Conservation (phyloP, 345 rosid genomes). For the Diplotaxis tenuifolia region DNA sequence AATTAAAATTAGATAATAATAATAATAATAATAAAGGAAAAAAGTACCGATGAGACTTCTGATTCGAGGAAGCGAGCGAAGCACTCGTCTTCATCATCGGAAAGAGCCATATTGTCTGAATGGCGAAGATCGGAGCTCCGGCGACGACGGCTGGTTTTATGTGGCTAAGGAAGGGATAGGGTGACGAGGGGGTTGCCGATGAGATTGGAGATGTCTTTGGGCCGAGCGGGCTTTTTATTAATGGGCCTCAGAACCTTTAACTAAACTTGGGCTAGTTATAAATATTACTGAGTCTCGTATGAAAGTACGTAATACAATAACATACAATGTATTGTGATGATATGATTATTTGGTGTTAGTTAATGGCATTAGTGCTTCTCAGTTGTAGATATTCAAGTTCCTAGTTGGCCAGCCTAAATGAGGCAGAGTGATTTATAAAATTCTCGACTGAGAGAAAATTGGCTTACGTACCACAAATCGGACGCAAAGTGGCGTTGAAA, state of each 20-base stretch:
- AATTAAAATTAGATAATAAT: not conserved
- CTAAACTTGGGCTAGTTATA: not conserved
- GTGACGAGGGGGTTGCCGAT: slow-evolving; percentile 4
- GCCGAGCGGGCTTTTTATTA: not conserved
- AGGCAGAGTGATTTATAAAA: too few species aligned
- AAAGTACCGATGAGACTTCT: slow-evolving; percentile 56
- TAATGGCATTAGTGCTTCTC: too few species aligned
- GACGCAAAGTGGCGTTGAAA: too few species aligned
- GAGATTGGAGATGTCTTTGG: slow-evolving; percentile 20
- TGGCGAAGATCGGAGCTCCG: slow-evolving; percentile 33
- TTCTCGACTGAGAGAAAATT: too few species aligned
- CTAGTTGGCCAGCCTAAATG: too few species aligned
- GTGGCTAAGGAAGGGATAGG: slow-evolving; percentile 28
- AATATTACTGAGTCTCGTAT: too few species aligned
- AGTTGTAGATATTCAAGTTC: too few species aligned
- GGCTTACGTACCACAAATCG: too few species aligned
- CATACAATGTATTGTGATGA: too few species aligned
- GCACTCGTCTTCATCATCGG: slow-evolving; percentile 71
- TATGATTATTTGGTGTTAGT: too few species aligned
- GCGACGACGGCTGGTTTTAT: slow-evolving; percentile 12
- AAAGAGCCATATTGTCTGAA: slow-evolving; percentile 42
- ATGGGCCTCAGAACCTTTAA: not conserved
- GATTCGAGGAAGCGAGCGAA: slow-evolving; percentile 79
- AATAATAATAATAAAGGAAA: not conserved
- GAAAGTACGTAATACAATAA: too few species aligned